These are phyloP conservation scores for Scleroderma bovista DNA, from an alignment of 768 basidiomycete genomes.

Conservation along the genomic window DNA sequence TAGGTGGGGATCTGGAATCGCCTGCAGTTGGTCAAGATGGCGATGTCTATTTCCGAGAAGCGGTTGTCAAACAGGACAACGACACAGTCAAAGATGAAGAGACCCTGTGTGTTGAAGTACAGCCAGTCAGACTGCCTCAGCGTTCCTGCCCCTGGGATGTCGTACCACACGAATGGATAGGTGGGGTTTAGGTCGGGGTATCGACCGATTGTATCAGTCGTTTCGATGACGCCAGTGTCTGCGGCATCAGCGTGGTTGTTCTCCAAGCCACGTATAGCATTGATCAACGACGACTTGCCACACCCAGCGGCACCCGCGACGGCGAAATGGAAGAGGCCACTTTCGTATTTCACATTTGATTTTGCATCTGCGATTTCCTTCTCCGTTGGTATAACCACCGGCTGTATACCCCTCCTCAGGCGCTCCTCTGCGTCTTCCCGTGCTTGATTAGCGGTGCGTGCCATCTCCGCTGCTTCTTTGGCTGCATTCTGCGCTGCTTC, in stretches of 20 bases:
- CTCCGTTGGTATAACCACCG: slow-evolving; percentile 11
- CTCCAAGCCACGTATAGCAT: slow-evolving; percentile 19
- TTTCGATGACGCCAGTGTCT: slow-evolving; percentile 17
- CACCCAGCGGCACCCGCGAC: slow-evolving; percentile 21
- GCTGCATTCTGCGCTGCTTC: background rate
- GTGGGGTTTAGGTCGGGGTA: slow-evolving; percentile 17
- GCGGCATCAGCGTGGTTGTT: slow-evolving; percentile 16
- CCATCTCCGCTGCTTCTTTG: background rate
- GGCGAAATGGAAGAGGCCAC: slow-evolving; percentile 22
- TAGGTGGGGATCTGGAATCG: slow-evolving; percentile 11
- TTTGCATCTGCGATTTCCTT: slow-evolving; percentile 7
- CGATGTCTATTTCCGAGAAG: slow-evolving; percentile 10
- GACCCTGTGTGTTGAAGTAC: slow-evolving; percentile 25
- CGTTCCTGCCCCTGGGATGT: slow-evolving; percentile 26
- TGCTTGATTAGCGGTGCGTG: background rate
- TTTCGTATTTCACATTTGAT: slow-evolving; percentile 4
- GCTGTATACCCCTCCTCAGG: slow-evolving; percentile 10
- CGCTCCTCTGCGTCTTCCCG: slow-evolving; percentile 1
- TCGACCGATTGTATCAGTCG: slow-evolving; percentile 13
- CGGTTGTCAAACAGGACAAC: slow-evolving; percentile 14
- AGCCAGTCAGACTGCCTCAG: slow-evolving; percentile 17
- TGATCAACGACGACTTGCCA: slow-evolving; percentile 27
- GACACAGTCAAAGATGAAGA: slow-evolving; percentile 15
- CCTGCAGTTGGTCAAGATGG: slow-evolving; percentile 10
- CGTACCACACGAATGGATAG: slow-evolving; percentile 21